Base-by-base conservation (phyloP, 495 filamentous ascomycete species). In the Sporormia fimetaria region DNA sequence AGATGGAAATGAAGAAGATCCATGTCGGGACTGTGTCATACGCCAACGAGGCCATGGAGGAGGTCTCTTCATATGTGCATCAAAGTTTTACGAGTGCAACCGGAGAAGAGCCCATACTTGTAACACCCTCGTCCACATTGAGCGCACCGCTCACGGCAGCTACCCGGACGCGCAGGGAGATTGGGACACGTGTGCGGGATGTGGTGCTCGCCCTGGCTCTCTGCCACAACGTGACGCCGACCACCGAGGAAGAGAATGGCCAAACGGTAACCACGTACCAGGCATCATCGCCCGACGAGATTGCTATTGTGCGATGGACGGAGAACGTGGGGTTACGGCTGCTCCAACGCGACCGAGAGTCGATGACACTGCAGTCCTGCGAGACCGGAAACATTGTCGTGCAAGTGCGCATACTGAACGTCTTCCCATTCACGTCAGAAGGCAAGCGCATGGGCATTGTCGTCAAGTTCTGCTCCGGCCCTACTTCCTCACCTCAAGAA, bases 401-500 rank as follows among this genome's bases (percentile, higher is more conserved):
- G 20, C 80, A 78, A n/a, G 87, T 87, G 10, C 77, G 76, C 23
- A 90, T 96, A 22, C 69, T 96, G 2, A 86, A 96, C 34, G 76
- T 99, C 2, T 99, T 99, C 53, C 92, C 92, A 2, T 96, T 99
- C 58, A 99, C 92, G 5, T 93, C 84, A 1, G 87, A 96, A 37
- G 86, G 87, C 40, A 99, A 99, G 60, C 73, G 92, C 18, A 99
- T 99, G 92, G 92, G 92, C n/a, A 83, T 96, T 42, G 78, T 96
- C 44, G 79, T 94, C 15, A 80, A 83, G 48, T 99, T 96, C 54
- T 51, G 57, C 16, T 49, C 58, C 22, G 58, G 61, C 16, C 54
- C 78, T 10, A 60, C 69, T 25, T 52, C 65, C 2, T 38, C 40
- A 3, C 21, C 46, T 6, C 17, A 41, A 3, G 36, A 47, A 10